Percentiles rank a stretch among this genome's conserved stretches.
phyloP scores from a whole-genome alignment of 257 asterid species.

The Osmanthus fragrans region DNA sequence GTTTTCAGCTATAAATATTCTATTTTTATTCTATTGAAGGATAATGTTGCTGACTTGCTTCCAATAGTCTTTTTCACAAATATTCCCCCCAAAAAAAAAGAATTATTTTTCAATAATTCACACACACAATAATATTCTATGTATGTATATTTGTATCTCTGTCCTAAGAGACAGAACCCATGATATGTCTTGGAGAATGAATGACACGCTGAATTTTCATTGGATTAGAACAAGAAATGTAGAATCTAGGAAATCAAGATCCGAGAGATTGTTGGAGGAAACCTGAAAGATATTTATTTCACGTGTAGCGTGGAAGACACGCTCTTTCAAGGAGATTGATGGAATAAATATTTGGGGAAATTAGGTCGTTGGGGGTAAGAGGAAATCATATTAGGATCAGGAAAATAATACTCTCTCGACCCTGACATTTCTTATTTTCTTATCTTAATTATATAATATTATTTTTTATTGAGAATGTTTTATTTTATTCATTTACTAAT shows the following conservation, averaged over 20 bases:
- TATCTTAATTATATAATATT: too few species aligned
- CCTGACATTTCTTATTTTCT: too few species aligned
- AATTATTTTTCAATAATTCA: neutral
- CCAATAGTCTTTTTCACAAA: slow-evolving; percentile 15
- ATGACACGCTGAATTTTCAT: slow-evolving; percentile 16
- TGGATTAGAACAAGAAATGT: slow-evolving; percentile 35
- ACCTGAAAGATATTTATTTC: slow-evolving; percentile 10
- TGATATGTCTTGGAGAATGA: slow-evolving; percentile 33
- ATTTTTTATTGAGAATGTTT: too few species aligned
- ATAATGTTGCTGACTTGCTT: slow-evolving; percentile 35
- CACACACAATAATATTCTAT: neutral
- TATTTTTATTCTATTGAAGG: slow-evolving; percentile 19
- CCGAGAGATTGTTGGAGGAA: slow-evolving; percentile 29
- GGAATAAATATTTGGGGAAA: slow-evolving; percentile 1
- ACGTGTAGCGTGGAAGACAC: slow-evolving; percentile 19
- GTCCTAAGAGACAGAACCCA: neutral
- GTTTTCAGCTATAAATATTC: slow-evolving; percentile 50
- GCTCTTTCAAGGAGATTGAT: slow-evolving; percentile 8
- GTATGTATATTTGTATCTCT: neutral
- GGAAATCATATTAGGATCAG: too few species aligned
- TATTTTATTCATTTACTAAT: too few species aligned
- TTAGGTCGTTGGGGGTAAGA: neutral
- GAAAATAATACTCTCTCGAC: too few species aligned
- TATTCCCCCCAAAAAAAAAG: too few species aligned
- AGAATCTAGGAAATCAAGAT: slow-evolving; percentile 49